These are phyloP conservation scores for Fraxinus paxiana DNA, from an alignment of 305 asterid species.

Conservation along the genomic window DNA sequence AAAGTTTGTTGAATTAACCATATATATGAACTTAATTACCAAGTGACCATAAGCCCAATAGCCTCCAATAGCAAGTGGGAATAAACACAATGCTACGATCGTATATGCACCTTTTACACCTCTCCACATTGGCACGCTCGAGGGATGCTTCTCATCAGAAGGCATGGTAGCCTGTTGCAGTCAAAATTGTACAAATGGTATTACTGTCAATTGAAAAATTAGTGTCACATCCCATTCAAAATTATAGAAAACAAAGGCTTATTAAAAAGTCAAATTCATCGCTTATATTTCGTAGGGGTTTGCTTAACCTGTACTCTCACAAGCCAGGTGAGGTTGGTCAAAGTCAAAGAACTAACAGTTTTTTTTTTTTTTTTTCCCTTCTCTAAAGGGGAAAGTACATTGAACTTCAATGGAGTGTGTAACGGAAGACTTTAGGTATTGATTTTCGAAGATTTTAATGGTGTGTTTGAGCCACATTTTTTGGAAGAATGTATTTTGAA, in stretches of 20 bases:
- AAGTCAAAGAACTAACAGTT: background rate
- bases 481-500: too few species aligned
- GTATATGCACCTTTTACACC: slow-evolving; percentile 67
- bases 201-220: background rate
- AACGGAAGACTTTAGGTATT: background rate
- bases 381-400: background rate
- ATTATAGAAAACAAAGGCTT: background rate
- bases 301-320: background rate
- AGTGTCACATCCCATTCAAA: background rate
- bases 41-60: slow-evolving; percentile 81
- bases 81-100: slow-evolving; percentile 64
- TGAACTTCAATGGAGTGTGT: background rate
- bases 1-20: background rate
- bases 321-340: background rate
- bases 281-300: background rate
- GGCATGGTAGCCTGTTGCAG: slow-evolving; percentile 86
- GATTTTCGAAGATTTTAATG: background rate
- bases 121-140: slow-evolving; percentile 86
- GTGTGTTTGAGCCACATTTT: too few species aligned
- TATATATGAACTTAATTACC: slow-evolving; percentile 32
- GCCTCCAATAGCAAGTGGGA: slow-evolving; percentile 73
- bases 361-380: background rate
- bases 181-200: background rate
- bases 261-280: background rate
- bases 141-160: slow-evolving; percentile 82